Evolutionary conservation across 768 basidiomycete species (phyloP).

Genomic region (Inosperma sp.): DNA sequence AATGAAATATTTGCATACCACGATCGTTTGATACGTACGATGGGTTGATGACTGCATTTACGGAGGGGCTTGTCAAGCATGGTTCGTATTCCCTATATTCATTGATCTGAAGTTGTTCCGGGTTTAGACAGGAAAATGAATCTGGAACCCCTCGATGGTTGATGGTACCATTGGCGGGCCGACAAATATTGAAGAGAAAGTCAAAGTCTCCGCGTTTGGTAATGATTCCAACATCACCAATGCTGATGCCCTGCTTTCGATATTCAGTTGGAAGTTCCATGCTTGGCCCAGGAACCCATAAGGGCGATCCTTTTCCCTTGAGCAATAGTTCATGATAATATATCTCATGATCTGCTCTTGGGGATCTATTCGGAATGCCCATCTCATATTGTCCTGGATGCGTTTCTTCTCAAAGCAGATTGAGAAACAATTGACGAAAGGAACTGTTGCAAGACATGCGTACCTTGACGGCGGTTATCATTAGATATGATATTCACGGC

Average conservation of each 20-base stretch:
- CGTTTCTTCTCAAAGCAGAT: too few relatives aligned
- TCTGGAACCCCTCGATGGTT: conserved; percentile 26
- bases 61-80: conserved; percentile 9
- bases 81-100: background rate
- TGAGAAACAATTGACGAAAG: too few relatives aligned
- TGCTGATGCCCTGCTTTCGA: conserved; percentile 25
- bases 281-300: conserved; percentile 32
- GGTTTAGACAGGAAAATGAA: conserved; percentile 6
- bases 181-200: conserved; percentile 35
- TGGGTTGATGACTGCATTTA: background rate
- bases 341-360: conserved; percentile 2
- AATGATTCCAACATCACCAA: conserved; percentile 38
- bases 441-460: too few relatives aligned
- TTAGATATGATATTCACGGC: too few relatives aligned
- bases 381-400: too few relatives aligned
- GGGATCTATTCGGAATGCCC: too few relatives aligned
- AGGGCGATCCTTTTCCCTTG: conserved; percentile 27
- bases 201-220: conserved; percentile 31
- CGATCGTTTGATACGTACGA: too few relatives aligned
- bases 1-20: conserved; percentile 3
- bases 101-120: background rate
- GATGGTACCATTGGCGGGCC: conserved; percentile 25
- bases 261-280: conserved; percentile 21
- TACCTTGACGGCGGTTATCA: too few relatives aligned
- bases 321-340: conserved; percentile 12